phyloP scores from a whole-genome alignment of 805 yeast genomes.

The Teunomyces panamensis region DNA sequence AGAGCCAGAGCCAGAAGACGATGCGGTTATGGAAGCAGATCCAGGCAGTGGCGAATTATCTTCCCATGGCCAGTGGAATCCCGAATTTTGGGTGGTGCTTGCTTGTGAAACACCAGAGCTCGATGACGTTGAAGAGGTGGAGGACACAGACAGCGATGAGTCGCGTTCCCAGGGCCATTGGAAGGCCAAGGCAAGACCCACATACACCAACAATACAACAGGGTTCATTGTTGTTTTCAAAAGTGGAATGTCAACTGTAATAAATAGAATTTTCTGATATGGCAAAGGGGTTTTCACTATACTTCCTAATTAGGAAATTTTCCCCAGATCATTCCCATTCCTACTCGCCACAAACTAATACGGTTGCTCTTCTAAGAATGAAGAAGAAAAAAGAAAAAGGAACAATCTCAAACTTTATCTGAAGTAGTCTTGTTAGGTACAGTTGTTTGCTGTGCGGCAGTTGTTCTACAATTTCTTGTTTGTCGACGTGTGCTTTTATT shows the following conservation, averaged over 20 bases:
- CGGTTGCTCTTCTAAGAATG: no score
- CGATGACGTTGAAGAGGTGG: background rate
- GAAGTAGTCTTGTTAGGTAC: no score
- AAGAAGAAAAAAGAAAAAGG: no score
- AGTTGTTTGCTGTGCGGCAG: no score
- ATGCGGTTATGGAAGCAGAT: background rate
- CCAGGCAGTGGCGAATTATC: constrained; percentile 1
- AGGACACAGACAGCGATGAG: background rate
- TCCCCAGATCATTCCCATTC: background rate
- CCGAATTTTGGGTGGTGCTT: background rate
- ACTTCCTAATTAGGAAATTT: background rate
- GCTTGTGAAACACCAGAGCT: no score
- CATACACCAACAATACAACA: background rate
- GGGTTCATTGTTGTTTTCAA: background rate
- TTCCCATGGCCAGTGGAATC: constrained; percentile 23
- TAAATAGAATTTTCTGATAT: no score
- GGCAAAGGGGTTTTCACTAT: background rate
- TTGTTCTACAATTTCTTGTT: no score
- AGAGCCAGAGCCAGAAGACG: background rate
- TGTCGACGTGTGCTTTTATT: no score
- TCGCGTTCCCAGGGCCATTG: constrained; percentile 21
- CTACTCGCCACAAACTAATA: no score
- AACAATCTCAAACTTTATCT: no score
- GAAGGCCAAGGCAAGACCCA: constrained; percentile 9
- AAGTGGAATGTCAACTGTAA: background rate